phyloP scores from a whole-genome alignment of 2,329 filamentous ascomycete genomes.

The Venturia aucupariae region DNA sequence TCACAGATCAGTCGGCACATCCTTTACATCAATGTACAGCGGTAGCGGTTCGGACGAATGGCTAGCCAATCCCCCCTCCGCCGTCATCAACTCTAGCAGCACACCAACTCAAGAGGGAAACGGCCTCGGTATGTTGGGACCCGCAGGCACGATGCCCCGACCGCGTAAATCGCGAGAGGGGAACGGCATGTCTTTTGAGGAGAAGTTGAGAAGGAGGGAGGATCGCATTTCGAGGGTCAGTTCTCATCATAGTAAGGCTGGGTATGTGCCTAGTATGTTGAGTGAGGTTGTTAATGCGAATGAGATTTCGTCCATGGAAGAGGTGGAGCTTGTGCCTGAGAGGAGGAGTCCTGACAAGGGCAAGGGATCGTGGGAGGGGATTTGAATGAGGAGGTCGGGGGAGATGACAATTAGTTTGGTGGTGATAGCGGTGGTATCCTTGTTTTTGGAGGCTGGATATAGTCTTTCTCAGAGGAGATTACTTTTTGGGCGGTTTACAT shows the following conservation, averaged over 20 bases:
- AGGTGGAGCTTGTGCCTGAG: neutral
- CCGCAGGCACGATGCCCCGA: neutral
- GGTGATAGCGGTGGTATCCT: no score
- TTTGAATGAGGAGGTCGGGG: no score
- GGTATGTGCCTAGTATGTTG: slow-evolving; percentile 12
- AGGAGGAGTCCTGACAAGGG: neutral
- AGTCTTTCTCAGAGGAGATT: no score
- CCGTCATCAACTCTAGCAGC: neutral
- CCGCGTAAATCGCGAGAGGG: neutral
- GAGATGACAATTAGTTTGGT: no score
- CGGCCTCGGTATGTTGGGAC: neutral
- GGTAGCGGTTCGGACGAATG: neutral
- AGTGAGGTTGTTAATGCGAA: slow-evolving; percentile 2
- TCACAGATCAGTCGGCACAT: neutral
- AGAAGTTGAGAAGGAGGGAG: slow-evolving; percentile 2
- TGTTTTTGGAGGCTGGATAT: no score
- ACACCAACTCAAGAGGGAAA: neutral
- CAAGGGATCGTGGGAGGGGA: neutral
- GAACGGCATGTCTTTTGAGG: neutral
- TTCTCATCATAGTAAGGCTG: neutral
- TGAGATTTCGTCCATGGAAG: neutral
- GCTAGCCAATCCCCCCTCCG: neutral
- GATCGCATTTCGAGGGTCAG: slow-evolving; percentile 4
- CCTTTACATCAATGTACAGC: slow-evolving; percentile 7
- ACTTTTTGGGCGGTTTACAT: no score